Evolutionary conservation across 148 eudicot genomes (phyloP).

Genomic region (Chenopodium quinoa): DNA sequence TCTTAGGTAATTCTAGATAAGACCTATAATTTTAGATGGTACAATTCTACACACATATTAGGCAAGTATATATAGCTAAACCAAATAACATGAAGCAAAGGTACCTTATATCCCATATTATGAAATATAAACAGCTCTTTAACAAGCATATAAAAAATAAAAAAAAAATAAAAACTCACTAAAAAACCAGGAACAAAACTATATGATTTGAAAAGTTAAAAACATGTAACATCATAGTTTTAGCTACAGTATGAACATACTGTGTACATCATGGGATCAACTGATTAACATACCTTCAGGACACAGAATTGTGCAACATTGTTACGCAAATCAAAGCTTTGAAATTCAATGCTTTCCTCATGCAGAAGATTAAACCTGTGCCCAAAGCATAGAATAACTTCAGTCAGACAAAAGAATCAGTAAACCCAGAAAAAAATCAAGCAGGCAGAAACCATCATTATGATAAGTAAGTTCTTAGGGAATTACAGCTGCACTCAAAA

Average conservation of each 20-base stretch:
- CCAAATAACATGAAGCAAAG: background rate
- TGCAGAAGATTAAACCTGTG: slow-evolving; percentile 69
- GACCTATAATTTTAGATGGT: no score
- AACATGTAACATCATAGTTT: no score
- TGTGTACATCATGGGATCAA: background rate
- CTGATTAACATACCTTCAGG: slow-evolving; percentile 56
- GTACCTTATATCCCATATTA: background rate
- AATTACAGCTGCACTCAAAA: background rate
- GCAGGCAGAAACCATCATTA: background rate
- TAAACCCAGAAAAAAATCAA: background rate
- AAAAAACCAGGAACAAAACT: no score
- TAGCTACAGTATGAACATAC: background rate
- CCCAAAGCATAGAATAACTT: slow-evolving; percentile 9
- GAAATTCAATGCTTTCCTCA: slow-evolving; percentile 72
- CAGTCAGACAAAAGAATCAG: background rate
- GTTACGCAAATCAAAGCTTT: slow-evolving; percentile 66
- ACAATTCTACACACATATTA: background rate
- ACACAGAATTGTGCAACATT: slow-evolving; percentile 92
- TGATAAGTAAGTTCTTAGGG: background rate
- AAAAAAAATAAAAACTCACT: no score
- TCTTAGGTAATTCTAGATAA: background rate
- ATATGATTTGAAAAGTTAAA: no score
- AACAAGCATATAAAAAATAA: background rate
- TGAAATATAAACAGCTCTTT: background rate
- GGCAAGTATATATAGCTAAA: background rate